Evolutionary conservation across 2,329 filamentous ascomycete species (phyloP).

Genomic region (Beauveria caledonica): DNA sequence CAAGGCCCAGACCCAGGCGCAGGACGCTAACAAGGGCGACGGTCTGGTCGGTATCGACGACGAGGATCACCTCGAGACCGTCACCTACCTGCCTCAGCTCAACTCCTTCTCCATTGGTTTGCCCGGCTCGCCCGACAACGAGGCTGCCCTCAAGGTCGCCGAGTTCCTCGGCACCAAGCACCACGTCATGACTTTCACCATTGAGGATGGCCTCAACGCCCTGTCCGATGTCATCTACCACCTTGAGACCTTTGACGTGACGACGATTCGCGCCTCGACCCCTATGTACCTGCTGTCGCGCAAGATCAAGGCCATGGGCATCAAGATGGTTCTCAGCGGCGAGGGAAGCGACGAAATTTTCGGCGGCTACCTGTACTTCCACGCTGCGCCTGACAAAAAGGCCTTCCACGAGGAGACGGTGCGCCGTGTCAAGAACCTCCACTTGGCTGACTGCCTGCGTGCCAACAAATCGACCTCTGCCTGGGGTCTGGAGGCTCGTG

Average conservation of each 20-base stretch:
- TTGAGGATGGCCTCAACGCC: slow-evolving; percentile 94
- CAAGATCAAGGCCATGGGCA: slow-evolving; percentile 99
- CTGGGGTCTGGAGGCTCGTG: slow-evolving; percentile 95
- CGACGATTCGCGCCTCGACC: slow-evolving; percentile 94
- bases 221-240: slow-evolving; percentile 97
- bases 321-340: slow-evolving; percentile 98
- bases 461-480: slow-evolving; percentile 99
- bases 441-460: slow-evolving; percentile 89
- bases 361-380: slow-evolving; percentile 97
- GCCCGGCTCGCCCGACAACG: slow-evolving; percentile 83
- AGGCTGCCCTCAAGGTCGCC: slow-evolving; percentile 85
- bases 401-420: slow-evolving; percentile 96
- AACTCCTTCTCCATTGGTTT: slow-evolving; percentile 99
- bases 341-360: slow-evolving; percentile 98
- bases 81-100: slow-evolving; percentile 87
- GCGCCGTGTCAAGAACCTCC: slow-evolving; percentile 89
- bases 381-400: slow-evolving; percentile 80
- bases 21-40: slow-evolving; percentile 53
- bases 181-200: slow-evolving; percentile 95
- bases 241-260: slow-evolving; percentile 95
- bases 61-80: slow-evolving; percentile 77
- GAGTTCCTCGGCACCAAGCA: slow-evolving; percentile 97
- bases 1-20: slow-evolving; percentile 32
- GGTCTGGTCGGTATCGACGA: slow-evolving; percentile 92
- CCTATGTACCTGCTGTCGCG: slow-evolving; percentile 97